Evolutionary conservation across 208 protist species (phyloP), one percentile per base, ranked within the genome.

Genomic region (Novymonas esmeraldas): DNA sequence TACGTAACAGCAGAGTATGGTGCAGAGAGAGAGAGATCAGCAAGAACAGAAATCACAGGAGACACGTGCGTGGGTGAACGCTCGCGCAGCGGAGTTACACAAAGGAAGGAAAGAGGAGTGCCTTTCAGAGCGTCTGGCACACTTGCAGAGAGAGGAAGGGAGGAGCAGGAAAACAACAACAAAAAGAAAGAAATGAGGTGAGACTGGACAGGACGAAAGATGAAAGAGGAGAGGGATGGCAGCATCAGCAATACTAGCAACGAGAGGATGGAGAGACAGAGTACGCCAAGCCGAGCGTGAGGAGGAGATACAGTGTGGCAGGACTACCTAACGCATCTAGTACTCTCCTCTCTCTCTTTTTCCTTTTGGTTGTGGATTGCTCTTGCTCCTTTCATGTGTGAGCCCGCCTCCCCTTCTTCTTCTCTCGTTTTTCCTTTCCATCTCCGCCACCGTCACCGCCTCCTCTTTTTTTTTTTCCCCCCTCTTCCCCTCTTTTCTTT

Each of bases 401-500:
- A n/a, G 39, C 39, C 16, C 11, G 39, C 39, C 33, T n/a, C 36
- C 29, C 39, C 16, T 46, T 60, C 44, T 45, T 55, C 54, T 69
- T 70, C 34, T 44, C 62, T 54, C 55, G n/a, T 63, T 29, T 46
- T 6, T 11, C 11, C 11, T 41, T 0, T 36, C 54, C 34, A 6
- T 59, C 26, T 39, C 28, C 11, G 44, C 42, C 20, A 24, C n/a
- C 4, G 29, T 44, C 55, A 24, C 18, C 18, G 36, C 33, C 33
- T 45, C 26, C 34, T 39, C 18, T 61, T 56, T 42, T 81, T 54
- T 9, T 57, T 46, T 36, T 26, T 46, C 20, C 26, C 31, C 18
- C 14, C 38, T 63, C 39, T 52, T 67, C n/a, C 63, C 50, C 55
- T 59, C 28, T 69, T 48, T 28, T n/a, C n/a, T n/a, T n/a, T n/a